phyloP scores from a whole-genome alignment of 495 filamentous ascomycete species.

The Penicillium ochrochloron region DNA sequence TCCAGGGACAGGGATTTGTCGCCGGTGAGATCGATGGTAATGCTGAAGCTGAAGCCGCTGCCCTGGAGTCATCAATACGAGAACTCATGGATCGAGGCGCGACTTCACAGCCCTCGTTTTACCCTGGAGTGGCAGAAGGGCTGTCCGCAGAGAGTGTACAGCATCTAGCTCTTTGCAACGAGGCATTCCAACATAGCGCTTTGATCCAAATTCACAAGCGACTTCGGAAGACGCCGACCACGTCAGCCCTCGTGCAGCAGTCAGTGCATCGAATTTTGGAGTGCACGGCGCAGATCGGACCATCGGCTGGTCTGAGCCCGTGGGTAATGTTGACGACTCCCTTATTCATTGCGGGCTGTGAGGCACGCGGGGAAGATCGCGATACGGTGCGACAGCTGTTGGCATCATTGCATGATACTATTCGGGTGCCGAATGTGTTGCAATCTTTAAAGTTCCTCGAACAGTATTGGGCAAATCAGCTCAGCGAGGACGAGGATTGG shows the following conservation, averaged over 20 bases:
- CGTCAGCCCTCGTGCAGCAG: conserved; percentile 41
- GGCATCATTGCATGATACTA: conserved; percentile 47
- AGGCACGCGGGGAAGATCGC: conserved; percentile 46
- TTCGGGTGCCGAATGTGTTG: conserved; percentile 51
- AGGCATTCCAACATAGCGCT: conserved; percentile 52
- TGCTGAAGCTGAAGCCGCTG: conserved; percentile 36
- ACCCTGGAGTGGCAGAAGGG: conserved; percentile 45
- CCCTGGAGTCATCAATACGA: conserved; percentile 41
- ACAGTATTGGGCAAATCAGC: conserved; percentile 47
- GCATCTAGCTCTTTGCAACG: conserved; percentile 51
- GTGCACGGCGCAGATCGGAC: conserved; percentile 48
- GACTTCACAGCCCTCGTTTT: conserved; percentile 40
- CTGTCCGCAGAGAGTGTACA: conserved; percentile 41
- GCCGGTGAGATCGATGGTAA: conserved; percentile 31
- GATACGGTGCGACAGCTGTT: conserved; percentile 43
- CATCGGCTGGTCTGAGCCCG: conserved; percentile 47
- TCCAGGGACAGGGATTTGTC: conserved; percentile 18
- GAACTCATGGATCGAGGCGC: conserved; percentile 44
- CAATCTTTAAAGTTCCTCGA: conserved; percentile 52
- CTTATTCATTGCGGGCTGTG: conserved; percentile 52
- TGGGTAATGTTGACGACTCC: conserved; percentile 55
- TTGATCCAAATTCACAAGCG: conserved; percentile 52
- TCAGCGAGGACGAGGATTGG: conserved; percentile 50
- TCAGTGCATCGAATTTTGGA: conserved; percentile 50
- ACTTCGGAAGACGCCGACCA: conserved; percentile 41